These are phyloP conservation scores for Irpex rosettiformis DNA, from an alignment of 1,284 basidiomycete genomes.

Conservation along the genomic window DNA sequence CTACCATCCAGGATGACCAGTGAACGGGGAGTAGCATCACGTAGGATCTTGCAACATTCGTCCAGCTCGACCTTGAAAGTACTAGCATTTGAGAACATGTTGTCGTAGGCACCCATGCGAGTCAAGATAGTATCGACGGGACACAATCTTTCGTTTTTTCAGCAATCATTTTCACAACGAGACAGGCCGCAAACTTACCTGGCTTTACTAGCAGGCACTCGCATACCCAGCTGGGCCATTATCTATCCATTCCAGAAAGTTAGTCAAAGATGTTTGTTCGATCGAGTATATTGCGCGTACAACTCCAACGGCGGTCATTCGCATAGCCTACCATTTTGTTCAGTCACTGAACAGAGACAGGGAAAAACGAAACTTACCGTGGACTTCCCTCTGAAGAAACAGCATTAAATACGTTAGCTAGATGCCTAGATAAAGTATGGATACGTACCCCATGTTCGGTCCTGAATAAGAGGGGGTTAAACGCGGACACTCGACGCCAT, in stretches of 20 bases:
- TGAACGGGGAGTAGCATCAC: conserved; percentile 88
- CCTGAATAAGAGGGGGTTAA: conserved; percentile 36
- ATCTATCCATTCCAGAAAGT: conserved; percentile 49
- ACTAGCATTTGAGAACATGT: conserved; percentile 93
- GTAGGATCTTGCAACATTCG: conserved; percentile 91
- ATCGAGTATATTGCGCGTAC: conserved; percentile 35
- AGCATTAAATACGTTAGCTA: conserved; percentile 12
- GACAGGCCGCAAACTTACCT: conserved; percentile 39
- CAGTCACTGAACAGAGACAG: too few species aligned
- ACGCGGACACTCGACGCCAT: conserved; percentile 1
- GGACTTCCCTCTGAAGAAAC: conserved; percentile 69
- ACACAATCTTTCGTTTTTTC: conserved; percentile 52
- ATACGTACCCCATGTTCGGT: conserved; percentile 81
- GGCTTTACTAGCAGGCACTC: conserved; percentile 85
- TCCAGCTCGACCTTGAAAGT: conserved; percentile 97
- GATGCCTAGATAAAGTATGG: conserved; percentile 24
- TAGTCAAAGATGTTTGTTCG: not conserved
- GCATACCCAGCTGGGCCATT: conserved; percentile 98
- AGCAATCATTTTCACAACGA: conserved; percentile 6
- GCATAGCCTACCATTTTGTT: conserved; percentile 56
- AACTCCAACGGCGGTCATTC: conserved; percentile 95
- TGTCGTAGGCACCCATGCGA: conserved; percentile 98
- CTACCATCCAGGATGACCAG: conserved; percentile 92
- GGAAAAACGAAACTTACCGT: conserved; percentile 47
- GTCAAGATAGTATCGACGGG: conserved; percentile 95